A percentile compares a stretch with the other conserved stretches of the same genome.
These are phyloP conservation scores for Diaporthe citrichinensis DNA, from an alignment of 2,329 filamentous ascomycete genomes.

Conservation along the genomic window DNA sequence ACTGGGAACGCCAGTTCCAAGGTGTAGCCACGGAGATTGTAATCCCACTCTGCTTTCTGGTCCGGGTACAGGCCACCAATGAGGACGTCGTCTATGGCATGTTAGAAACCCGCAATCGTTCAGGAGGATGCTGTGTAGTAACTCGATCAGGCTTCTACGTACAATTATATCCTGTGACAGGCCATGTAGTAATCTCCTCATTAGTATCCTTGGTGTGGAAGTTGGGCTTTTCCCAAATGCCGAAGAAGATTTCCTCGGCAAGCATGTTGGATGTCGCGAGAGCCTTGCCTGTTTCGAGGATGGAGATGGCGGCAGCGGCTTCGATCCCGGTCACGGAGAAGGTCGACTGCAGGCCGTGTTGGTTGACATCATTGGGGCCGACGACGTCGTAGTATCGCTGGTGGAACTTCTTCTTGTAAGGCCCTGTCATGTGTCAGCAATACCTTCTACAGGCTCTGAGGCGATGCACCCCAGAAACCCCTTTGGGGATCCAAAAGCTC, in stretches of 20 bases:
- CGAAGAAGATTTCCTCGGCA: conserved; percentile 64
- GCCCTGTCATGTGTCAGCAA: conserved; percentile 54
- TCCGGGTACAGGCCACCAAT: conserved; percentile 65
- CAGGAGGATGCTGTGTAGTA: background rate
- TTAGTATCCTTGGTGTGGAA: conserved; percentile 66
- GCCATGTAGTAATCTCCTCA: conserved; percentile 59
- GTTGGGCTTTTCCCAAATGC: conserved; percentile 64
- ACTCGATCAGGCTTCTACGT: background rate
- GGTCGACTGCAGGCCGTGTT: conserved; percentile 66
- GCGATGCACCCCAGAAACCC: background rate
- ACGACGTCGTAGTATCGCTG: conserved; percentile 67
- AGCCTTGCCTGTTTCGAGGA: conserved; percentile 63
- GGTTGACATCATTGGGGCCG: conserved; percentile 54
- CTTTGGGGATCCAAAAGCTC: background rate
- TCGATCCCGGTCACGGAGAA: conserved; percentile 63
- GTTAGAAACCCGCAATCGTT: background rate
- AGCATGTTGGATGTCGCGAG: conserved; percentile 63
- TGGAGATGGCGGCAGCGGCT: conserved; percentile 55
- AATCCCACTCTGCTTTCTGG: conserved; percentile 65
- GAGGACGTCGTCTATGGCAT: conserved; percentile 60
- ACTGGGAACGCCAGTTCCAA: conserved; percentile 67
- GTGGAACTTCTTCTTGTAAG: conserved; percentile 65
- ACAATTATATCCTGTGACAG: conserved; percentile 65
- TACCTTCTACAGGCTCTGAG: background rate
- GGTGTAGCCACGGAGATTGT: conserved; percentile 61